phyloP scores from a whole-genome alignment of 2,329 filamentous ascomycete species.

The Fusarium nygamai region DNA sequence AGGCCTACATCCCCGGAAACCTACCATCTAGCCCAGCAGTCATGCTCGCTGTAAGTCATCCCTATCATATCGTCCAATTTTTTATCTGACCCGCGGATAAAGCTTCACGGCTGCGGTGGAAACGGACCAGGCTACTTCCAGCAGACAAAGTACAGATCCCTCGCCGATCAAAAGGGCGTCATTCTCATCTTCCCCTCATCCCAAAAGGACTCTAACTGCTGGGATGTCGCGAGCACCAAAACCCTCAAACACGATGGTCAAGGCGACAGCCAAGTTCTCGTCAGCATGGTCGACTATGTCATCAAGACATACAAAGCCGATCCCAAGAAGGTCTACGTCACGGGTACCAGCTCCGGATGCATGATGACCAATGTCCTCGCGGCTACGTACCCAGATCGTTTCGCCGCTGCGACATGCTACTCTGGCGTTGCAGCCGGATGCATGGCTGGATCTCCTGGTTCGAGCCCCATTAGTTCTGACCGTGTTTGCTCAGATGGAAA shows the following conservation, averaged over 20 bases:
- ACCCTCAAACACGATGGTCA: conserved; percentile 8
- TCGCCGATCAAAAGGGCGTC: not conserved
- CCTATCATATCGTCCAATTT: fast-evolving
- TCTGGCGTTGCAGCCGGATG: conserved; percentile 11
- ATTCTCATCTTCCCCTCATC: conserved; percentile 4
- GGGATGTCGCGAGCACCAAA: conserved; percentile 6
- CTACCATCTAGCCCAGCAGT: conserved; percentile 1
- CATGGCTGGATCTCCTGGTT: conserved; percentile 5
- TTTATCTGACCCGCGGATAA: not conserved
- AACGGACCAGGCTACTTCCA: conserved; percentile 3
- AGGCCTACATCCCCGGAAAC: conserved; percentile 1
- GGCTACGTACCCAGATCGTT: conserved; percentile 1
- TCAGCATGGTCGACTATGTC: conserved; percentile 5
- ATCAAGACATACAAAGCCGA: conserved; percentile 6
- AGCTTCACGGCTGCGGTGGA: conserved; percentile 2
- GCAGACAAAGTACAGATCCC: not conserved
- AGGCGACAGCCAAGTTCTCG: conserved; percentile 10
- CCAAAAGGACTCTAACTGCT: not conserved
- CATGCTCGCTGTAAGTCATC: not conserved
- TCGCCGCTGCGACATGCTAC: conserved; percentile 6
- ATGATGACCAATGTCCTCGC: conserved; percentile 22
- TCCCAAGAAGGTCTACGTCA: not conserved
- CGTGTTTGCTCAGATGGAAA: conserved; percentile 1
- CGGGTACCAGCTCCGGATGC: conserved; percentile 5
- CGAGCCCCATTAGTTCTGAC: conserved; percentile 1